Conservation (phyloP, 805 yeast genomes). For the Starmerella sirachaensis region DNA sequence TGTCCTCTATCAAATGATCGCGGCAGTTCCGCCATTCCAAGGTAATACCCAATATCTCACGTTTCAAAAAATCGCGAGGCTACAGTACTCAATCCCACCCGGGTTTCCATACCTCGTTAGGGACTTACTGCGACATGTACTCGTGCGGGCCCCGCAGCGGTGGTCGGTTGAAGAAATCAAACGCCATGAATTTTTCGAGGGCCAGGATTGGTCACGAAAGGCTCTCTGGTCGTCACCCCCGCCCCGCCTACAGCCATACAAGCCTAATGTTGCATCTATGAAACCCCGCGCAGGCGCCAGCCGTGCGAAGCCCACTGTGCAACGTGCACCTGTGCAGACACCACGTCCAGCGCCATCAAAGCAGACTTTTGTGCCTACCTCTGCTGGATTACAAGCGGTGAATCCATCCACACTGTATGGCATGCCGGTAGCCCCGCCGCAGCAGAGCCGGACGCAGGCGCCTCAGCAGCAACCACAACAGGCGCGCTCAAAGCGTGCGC, state of each 20-base stretch:
- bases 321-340: neutral
- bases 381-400: conserved; percentile 20
- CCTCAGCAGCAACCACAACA: too few relatives aligned
- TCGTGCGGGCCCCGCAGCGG: conserved; percentile 61
- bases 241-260: conserved; percentile 52
- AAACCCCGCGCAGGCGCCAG: conserved; percentile 14
- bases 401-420: conserved; percentile 20
- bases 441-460: neutral
- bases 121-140: conserved; percentile 52
- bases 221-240: conserved; percentile 56
- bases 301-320: neutral
- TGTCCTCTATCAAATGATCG: conserved; percentile 67
- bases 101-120: conserved; percentile 52
- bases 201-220: conserved; percentile 57
- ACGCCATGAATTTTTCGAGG: conserved; percentile 58
- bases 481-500: conserved; percentile 1
- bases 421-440: conserved; percentile 13
- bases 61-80: conserved; percentile 72
- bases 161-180: conserved; percentile 46
- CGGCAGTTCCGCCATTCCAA: conserved; percentile 81
- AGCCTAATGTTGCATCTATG: conserved; percentile 20
- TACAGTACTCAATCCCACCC: conserved; percentile 61
- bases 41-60: conserved; percentile 76
- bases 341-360: conserved; percentile 1
- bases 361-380: conserved; percentile 16